These are phyloP conservation scores for Seiridium unicorne DNA, from an alignment of 2,329 filamentous ascomycete species.

Conservation along the genomic window DNA sequence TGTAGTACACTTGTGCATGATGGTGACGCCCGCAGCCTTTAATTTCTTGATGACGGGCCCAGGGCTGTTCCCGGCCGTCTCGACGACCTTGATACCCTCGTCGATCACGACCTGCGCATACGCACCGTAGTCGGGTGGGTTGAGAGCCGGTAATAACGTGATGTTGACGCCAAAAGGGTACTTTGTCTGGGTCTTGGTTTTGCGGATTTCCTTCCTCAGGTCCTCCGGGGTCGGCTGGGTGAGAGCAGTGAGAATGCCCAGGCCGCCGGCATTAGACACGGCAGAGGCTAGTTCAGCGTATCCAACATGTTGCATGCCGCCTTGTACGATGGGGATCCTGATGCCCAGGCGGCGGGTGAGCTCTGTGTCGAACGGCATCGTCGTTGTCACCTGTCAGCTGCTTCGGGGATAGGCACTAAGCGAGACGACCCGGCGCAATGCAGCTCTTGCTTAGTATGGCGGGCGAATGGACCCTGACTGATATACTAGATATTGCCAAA, in stretches of 20 bases:
- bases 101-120: slow-evolving; percentile 93
- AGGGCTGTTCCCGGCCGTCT: slow-evolving; percentile 86
- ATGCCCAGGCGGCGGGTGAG: slow-evolving; percentile 59
- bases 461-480: no score
- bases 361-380: slow-evolving; percentile 58
- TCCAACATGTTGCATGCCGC: slow-evolving; percentile 85
- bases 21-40: slow-evolving; percentile 73
- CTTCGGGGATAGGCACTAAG: no score
- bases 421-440: no score
- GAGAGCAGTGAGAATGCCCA: slow-evolving; percentile 81
- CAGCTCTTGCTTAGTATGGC: no score
- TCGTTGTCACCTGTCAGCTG: slow-evolving; percentile 10
- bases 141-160: slow-evolving; percentile 85
- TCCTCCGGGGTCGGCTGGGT: slow-evolving; percentile 92
- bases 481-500: no score
- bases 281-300: slow-evolving; percentile 76
- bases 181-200: slow-evolving; percentile 75
- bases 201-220: slow-evolving; percentile 88
- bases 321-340: slow-evolving; percentile 73
- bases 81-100: slow-evolving; percentile 86
- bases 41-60: slow-evolving; percentile 88
- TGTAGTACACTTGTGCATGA: slow-evolving; percentile 97
- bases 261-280: slow-evolving; percentile 77
- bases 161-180: slow-evolving; percentile 91
- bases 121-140: slow-evolving; percentile 86